Conservation (phyloP, 2,329 filamentous ascomycete genomes). For the Aureobasidium lini region DNA sequence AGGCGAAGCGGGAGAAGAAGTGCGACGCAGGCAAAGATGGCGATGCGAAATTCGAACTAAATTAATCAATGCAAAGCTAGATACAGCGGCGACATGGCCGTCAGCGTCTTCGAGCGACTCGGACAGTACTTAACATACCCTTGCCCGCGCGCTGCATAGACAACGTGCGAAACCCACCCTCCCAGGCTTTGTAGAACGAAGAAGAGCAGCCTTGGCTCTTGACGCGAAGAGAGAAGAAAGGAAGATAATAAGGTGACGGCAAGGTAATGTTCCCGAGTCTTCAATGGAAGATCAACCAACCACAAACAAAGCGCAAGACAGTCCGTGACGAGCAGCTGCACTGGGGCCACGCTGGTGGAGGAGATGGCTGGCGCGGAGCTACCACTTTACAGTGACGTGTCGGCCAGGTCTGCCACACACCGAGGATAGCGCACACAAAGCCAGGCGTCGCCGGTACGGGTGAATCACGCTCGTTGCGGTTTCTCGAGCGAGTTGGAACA, state of each 20-base stretch:
- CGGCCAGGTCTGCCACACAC: conserved; percentile 1
- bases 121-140: neutral
- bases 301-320: neutral
- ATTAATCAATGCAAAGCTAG: neutral
- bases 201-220: neutral
- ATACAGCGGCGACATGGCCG: neutral
- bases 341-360: conserved; percentile 2
- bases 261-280: neutral
- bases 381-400: too few species aligned
- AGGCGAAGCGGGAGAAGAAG: neutral
- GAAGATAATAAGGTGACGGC: neutral
- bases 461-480: neutral
- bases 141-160: neutral
- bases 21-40: neutral
- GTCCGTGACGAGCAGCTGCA: conserved; percentile 5
- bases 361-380: too few species aligned
- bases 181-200: conserved; percentile 1
- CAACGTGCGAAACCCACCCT: conserved; percentile 8
- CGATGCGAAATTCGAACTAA: neutral
- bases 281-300: neutral
- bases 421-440: conserved; percentile 4
- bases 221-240: neutral
- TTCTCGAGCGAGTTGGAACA: neutral
- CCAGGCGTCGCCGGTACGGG: neutral
- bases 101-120: neutral